Conservation (phyloP, 2,329 filamentous ascomycete genomes). For the Botrytis pseudocinerea region DNA sequence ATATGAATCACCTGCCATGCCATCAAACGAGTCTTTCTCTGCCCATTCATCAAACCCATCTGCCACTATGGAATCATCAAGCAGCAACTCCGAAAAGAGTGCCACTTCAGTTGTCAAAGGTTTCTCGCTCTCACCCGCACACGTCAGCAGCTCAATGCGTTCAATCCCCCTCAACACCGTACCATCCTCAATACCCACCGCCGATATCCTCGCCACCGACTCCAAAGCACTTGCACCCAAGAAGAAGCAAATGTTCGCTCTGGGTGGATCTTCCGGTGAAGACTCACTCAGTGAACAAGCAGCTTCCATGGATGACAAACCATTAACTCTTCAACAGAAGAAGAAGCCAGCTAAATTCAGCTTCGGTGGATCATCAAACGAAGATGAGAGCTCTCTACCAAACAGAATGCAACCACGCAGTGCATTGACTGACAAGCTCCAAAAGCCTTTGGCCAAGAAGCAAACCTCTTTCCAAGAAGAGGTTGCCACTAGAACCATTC, state of each 20-base stretch:
- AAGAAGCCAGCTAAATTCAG: slow-evolving; percentile 67
- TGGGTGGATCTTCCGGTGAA: slow-evolving; percentile 44
- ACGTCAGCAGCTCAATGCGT: slow-evolving; percentile 67
- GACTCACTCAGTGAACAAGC: slow-evolving; percentile 42
- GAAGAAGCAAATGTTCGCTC: slow-evolving; percentile 55
- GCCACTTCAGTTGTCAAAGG: slow-evolving; percentile 73
- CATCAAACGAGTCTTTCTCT: slow-evolving; percentile 33
- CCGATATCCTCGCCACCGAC: slow-evolving; percentile 49
- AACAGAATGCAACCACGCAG: slow-evolving; percentile 51
- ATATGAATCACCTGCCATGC: slow-evolving; percentile 49
- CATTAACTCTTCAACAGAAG: slow-evolving; percentile 31
- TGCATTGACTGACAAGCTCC: slow-evolving; percentile 55
- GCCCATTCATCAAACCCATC: slow-evolving; percentile 38
- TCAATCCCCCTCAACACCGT: slow-evolving; percentile 43
- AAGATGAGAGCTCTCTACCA: slow-evolving; percentile 74
- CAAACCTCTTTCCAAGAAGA: slow-evolving; percentile 80
- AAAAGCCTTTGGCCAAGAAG: slow-evolving; percentile 60
- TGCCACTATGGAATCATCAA: slow-evolving; percentile 46
- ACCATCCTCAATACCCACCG: slow-evolving; percentile 50
- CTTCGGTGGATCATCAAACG: slow-evolving; percentile 79
- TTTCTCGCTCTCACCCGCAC: slow-evolving; percentile 83
- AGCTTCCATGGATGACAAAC: slow-evolving; percentile 35
- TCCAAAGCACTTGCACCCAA: slow-evolving; percentile 67
- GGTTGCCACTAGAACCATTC: slow-evolving; percentile 66
- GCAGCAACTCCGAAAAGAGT: slow-evolving; percentile 39